Conservation (phyloP, 208 protist genomes). For the Naegleria fowleri region DNA sequence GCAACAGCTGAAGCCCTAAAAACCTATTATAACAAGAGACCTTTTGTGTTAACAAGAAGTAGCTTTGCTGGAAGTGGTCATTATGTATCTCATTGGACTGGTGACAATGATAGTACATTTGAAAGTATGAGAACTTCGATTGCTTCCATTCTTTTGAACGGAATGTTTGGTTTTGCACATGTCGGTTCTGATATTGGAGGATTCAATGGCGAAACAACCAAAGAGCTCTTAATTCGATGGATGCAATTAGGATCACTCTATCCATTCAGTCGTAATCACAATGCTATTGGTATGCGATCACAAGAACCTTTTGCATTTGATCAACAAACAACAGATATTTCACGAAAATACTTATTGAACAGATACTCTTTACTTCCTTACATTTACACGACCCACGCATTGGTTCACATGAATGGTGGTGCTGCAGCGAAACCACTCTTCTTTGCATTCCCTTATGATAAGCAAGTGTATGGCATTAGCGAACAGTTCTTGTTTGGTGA, state of each 20-base stretch:
- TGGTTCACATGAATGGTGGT: constrained; percentile 35
- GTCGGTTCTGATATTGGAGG: constrained; percentile 79
- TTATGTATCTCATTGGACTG: constrained; percentile 63
- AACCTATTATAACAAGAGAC: not conserved
- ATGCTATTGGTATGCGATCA: constrained; percentile 37
- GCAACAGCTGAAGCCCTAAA: constrained; percentile 29
- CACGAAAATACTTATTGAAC: constrained; percentile 36
- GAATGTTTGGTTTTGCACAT: constrained; percentile 71
- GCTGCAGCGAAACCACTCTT: constrained; percentile 58
- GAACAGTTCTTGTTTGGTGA: constrained; percentile 59
- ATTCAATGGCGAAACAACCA: constrained; percentile 60
- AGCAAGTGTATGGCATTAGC: constrained; percentile 44
- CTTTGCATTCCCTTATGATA: constrained; percentile 60
- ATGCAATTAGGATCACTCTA: constrained; percentile 68
- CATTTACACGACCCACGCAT: constrained; percentile 58
- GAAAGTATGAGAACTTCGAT: constrained; percentile 46
- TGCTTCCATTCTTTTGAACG: constrained; percentile 60
- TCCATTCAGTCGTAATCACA: constrained; percentile 75
- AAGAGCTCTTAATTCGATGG: constrained; percentile 73
- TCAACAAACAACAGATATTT: constrained; percentile 35
- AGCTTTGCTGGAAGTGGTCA: constrained; percentile 49
- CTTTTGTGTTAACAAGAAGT: constrained; percentile 43
- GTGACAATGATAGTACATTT: constrained; percentile 58
- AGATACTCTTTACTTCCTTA: constrained; percentile 62
- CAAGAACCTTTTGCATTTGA: constrained; percentile 15